Conservation (phyloP, 805 yeast species). For the Ogataea siamensis region DNA sequence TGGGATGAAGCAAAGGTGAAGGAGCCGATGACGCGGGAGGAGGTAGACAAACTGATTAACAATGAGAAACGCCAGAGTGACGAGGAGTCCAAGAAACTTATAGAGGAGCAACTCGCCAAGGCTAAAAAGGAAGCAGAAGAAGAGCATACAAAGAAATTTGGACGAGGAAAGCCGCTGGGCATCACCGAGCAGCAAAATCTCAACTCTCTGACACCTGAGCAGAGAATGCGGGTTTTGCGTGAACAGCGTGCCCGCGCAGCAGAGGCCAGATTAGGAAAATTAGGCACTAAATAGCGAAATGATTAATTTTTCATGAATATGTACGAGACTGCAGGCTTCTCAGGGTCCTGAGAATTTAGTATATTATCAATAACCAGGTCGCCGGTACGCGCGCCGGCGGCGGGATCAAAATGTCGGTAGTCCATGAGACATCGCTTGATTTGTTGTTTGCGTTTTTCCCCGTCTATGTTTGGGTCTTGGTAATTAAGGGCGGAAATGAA, state of each 20-base stretch:
- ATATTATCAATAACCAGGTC: constrained; percentile 31
- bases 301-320: constrained; percentile 36
- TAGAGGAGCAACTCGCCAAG: constrained; percentile 43
- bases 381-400: constrained; percentile 7
- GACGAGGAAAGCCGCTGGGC: constrained; percentile 36
- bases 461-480: constrained; percentile 25
- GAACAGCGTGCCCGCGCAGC: constrained; percentile 97
- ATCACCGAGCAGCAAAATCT: constrained; percentile 42
- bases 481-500: constrained; percentile 61
- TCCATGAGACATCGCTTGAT: constrained; percentile 59
- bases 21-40: constrained; percentile 54
- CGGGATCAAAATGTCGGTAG: constrained; percentile 63
- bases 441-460: constrained; percentile 38
- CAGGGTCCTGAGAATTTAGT: constrained; percentile 21
- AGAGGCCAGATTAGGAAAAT: constrained; percentile 59
- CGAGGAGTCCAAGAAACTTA: constrained; percentile 38
- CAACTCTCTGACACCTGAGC: constrained; percentile 68
- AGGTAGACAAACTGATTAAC: constrained; percentile 44
- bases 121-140: constrained; percentile 40
- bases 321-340: constrained; percentile 36
- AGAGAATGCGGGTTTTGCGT: constrained; percentile 75
- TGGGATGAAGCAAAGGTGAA: constrained; percentile 72
- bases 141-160: constrained; percentile 28
- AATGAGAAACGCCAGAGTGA: constrained; percentile 35
- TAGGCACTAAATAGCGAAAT: not conserved